These are phyloP conservation scores for Bolboschoenus planiculmis DNA, from an alignment of 176 grass and related monocot genomes.

Conservation along the genomic window DNA sequence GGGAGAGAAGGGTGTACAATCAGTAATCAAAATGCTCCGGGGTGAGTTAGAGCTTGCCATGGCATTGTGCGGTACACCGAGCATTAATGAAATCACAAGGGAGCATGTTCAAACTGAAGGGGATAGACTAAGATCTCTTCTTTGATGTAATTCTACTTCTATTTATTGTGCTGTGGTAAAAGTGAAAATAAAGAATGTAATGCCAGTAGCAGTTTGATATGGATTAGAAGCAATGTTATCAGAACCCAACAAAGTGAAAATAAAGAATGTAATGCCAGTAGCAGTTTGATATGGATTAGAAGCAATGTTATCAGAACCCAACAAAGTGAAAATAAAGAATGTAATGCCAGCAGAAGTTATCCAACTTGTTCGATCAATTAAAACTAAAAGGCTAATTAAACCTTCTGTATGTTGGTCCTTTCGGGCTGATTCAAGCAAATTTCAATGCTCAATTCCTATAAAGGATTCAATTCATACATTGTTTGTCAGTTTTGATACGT, in stretches of 20 bases:
- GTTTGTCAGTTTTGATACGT: too few species aligned
- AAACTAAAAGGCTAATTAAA: too few species aligned
- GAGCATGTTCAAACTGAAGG: conserved; percentile 44
- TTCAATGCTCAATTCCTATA: too few species aligned
- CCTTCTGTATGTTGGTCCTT: too few species aligned
- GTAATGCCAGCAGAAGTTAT: background rate
- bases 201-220: background rate
- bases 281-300: background rate
- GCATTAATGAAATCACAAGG: conserved; percentile 46
- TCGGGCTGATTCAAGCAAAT: too few species aligned
- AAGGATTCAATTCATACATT: too few species aligned
- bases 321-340: background rate
- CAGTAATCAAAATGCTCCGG: conserved; percentile 74
- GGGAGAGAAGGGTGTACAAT: conserved; percentile 51
- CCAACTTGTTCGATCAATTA: too few species aligned
- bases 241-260: too few species aligned
- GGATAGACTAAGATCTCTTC: conserved; percentile 47
- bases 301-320: too few species aligned
- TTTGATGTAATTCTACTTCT: conserved; percentile 24
- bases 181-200: background rate
- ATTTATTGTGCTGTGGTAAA: background rate
- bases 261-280: background rate
- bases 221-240: background rate
- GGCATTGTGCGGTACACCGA: conserved; percentile 65
- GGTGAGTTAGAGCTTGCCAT: conserved; percentile 64